Base-by-base conservation (phyloP, 2,329 filamentous ascomycete species). In the Hymenoscyphus linearis region DNA sequence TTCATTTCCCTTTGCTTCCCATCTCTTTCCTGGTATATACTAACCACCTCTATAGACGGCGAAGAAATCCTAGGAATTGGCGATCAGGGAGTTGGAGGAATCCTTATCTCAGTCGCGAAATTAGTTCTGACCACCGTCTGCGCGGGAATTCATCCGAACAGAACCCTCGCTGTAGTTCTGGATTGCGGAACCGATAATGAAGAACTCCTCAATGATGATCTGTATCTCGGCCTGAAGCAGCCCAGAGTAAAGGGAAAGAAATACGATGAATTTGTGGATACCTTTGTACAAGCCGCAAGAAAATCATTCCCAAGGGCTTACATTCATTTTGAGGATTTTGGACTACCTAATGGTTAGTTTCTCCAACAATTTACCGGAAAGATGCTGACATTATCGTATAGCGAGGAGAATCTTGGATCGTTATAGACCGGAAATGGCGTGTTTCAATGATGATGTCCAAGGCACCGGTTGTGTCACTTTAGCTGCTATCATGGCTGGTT, bases 381-480 rank as follows among this genome's bases (percentile, higher is more conserved):
- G 26, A 18, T 34, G 7, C 22, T 22, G 22, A 31, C 40, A 60
- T 2, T 10, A 2, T 1, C 16, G 18, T n/a, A 35, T 40, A 70
- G 70, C 90, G 0, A 81, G 89, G 34, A 83, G 89, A 3, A 83
- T 96, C 2, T 79, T 96, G 0, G 89, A 96, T 62, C 82, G 80
- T 37, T 96, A 95, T 69, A 83, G 87, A 0, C 80, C 86, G 0
- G 71, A 88, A 56, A 87, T 93, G 7, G 81, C 91, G 0, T 96
- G 91, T 73, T 96, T 96, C 79, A 96, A 96, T 69, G 92, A 96
- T 62, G 91, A 96, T 72, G 86, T 96, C 0, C 91, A 96, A 73
- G 92, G 91, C 1, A 96, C 92, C 0, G 92, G 91, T 0, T 93
- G 90, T 62, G 91, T 96, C 0, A 93, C 92, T 0, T 81, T 96